Evolutionary conservation across 2,329 filamentous ascomycete species (phyloP).

Genomic region (Coniochaeta pulveracea): DNA sequence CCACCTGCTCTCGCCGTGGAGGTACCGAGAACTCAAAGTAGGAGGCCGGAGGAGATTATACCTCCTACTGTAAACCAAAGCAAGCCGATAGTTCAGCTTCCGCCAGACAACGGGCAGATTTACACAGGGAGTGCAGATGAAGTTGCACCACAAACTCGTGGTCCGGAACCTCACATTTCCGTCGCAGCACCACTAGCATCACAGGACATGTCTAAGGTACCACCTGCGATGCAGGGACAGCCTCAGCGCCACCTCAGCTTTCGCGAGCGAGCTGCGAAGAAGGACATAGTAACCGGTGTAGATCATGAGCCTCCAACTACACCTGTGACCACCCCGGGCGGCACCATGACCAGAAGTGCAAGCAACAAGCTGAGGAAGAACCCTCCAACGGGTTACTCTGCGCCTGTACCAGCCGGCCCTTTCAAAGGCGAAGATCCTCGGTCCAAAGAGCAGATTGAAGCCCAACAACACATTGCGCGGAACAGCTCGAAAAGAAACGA

Average conservation of each 20-base stretch:
- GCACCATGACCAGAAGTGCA: constrained; percentile 31
- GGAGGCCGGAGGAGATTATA: constrained; percentile 12
- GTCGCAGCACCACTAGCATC: constrained; percentile 12
- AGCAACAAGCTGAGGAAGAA: constrained; percentile 50
- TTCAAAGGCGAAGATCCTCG: constrained; percentile 36
- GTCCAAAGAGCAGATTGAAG: constrained; percentile 29
- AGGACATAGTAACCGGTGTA: constrained; percentile 23
- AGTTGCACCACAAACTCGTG: constrained; percentile 15
- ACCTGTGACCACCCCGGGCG: constrained; percentile 18
- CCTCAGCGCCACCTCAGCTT: constrained; percentile 48
- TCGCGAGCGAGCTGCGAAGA: constrained; percentile 42
- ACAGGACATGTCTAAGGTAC: constrained; percentile 17
- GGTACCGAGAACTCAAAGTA: constrained; percentile 10
- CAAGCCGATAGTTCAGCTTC: constrained; percentile 19
- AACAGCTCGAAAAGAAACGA: background rate
- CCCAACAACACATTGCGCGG: constrained; percentile 19
- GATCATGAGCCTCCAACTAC: constrained; percentile 14
- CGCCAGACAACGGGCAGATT: constrained; percentile 17
- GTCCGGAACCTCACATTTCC: constrained; percentile 14
- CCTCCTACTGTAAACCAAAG: constrained; percentile 14
- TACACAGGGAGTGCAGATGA: constrained; percentile 16
- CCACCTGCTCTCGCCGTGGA: constrained; percentile 9
- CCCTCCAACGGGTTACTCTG: constrained; percentile 23
- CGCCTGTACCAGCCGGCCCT: background rate
- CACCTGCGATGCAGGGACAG: background rate